phyloP scores from a whole-genome alignment of 768 basidiomycete genomes.

The Plicaturopsis crispa region DNA sequence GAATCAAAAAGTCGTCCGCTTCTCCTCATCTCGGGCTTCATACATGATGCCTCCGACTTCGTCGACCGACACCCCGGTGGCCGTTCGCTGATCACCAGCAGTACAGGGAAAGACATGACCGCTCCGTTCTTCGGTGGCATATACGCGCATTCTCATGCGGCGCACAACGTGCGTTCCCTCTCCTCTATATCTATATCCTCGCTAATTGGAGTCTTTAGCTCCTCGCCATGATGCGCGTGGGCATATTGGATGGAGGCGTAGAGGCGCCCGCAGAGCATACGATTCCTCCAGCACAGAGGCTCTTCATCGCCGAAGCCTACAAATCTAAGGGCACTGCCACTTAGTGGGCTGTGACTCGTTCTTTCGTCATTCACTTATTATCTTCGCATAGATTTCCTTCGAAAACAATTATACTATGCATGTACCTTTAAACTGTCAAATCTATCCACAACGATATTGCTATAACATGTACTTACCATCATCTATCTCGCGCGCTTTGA shows the following conservation, averaged over 20 bases:
- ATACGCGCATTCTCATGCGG: conserved; percentile 78
- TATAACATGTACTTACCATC: too few relatives aligned
- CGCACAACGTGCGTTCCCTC: conserved; percentile 53
- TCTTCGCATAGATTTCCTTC: not conserved
- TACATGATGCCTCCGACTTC: conserved; percentile 77
- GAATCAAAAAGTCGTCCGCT: conserved; percentile 60
- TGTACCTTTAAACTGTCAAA: too few relatives aligned
- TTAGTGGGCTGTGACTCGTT: not conserved
- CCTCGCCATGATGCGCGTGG: conserved; percentile 73
- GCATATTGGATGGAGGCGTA: conserved; percentile 56
- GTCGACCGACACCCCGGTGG: conserved; percentile 80
- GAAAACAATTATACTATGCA: too few relatives aligned
- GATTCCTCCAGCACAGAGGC: conserved; percentile 37
- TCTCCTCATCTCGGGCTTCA: conserved; percentile 76
- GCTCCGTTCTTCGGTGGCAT: conserved; percentile 81
- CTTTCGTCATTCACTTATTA: not conserved
- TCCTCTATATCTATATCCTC: conserved; percentile 3
- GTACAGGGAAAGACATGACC: conserved; percentile 78
- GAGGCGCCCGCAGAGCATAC: conserved; percentile 37
- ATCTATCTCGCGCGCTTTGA: too few relatives aligned
- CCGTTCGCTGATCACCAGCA: conserved; percentile 41
- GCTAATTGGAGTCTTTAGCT: conserved; percentile 27
- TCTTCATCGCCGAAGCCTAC: conserved; percentile 11
- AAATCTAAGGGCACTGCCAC: not conserved
- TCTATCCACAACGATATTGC: too few relatives aligned